These are phyloP conservation scores for Elsinoe batatas DNA, from an alignment of 2,329 filamentous ascomycete genomes.

Conservation along the genomic window DNA sequence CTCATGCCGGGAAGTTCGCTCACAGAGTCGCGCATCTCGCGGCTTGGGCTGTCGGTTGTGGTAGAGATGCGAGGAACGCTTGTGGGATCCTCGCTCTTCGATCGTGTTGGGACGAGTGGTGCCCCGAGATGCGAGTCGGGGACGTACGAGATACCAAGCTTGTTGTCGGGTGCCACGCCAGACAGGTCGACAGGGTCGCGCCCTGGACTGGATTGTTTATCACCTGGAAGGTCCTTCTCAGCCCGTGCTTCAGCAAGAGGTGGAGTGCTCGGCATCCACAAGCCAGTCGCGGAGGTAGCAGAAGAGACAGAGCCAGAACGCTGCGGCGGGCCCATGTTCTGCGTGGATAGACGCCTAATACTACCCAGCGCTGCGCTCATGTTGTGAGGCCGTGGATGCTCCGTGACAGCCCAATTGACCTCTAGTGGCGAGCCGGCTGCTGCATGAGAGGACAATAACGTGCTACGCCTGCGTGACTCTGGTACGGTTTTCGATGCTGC, in stretches of 20 bases:
- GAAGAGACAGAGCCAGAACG: conserved; percentile 18
- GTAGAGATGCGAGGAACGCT: conserved; percentile 11
- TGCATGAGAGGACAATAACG: conserved; percentile 17
- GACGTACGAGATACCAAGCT: conserved; percentile 10
- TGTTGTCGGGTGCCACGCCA: background rate
- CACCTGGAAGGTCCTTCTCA: background rate
- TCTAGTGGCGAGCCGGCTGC: conserved; percentile 19
- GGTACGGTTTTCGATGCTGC: conserved; percentile 21
- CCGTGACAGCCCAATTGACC: conserved; percentile 21
- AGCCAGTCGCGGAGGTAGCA: conserved; percentile 23
- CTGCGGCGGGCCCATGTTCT: conserved; percentile 11
- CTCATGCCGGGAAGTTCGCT: conserved; percentile 18
- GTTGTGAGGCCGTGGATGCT: conserved; percentile 22
- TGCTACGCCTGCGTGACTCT: conserved; percentile 22
- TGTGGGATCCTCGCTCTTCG: conserved; percentile 14
- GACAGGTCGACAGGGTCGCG: background rate
- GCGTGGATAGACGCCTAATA: conserved; percentile 30
- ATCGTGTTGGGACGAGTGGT: background rate
- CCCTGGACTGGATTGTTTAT: conserved; percentile 13
- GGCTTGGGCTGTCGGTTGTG: conserved; percentile 11
- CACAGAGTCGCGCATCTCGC: conserved; percentile 19
- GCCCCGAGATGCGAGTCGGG: background rate
- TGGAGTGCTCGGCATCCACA: conserved; percentile 32
- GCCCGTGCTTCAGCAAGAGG: background rate
- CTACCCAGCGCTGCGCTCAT: conserved; percentile 31